Conservation (phyloP, 371 early-diverging fungal species). For the Mucor piriformis region DNA sequence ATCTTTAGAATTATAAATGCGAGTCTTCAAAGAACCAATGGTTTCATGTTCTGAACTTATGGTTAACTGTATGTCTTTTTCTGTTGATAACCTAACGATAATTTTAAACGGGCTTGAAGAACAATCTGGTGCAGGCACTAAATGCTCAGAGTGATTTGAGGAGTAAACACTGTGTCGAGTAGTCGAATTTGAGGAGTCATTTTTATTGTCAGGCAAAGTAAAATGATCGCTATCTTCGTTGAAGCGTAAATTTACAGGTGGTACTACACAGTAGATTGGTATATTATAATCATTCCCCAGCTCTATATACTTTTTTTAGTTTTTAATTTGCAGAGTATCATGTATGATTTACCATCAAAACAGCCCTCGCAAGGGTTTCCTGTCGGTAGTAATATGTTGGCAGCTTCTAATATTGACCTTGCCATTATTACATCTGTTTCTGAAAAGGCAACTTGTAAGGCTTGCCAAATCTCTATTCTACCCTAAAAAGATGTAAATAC, state of each 20-base stretch:
- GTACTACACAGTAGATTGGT: conserved; percentile 66
- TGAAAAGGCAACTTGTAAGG: conserved; percentile 58
- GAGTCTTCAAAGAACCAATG: conserved; percentile 28
- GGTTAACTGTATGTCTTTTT: conserved; percentile 30
- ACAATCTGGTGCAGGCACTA: conserved; percentile 15
- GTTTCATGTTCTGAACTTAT: conserved; percentile 34
- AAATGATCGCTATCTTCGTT: not conserved
- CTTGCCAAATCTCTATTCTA: conserved; percentile 74
- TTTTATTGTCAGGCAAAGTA: not conserved
- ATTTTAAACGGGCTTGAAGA: conserved; percentile 19
- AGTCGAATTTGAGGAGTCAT: not conserved
- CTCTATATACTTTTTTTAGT: conserved; percentile 39
- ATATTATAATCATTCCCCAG: conserved; percentile 70
- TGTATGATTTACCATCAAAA: conserved; percentile 56
- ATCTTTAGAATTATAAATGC: conserved; percentile 30
- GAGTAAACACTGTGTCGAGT: conserved; percentile 7
- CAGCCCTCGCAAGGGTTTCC: conserved; percentile 71
- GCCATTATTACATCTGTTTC: conserved; percentile 54
- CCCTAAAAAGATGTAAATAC: conserved; percentile 41
- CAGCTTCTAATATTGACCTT: conserved; percentile 65
- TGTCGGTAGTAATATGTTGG: conserved; percentile 68
- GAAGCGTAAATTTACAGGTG: conserved; percentile 57
- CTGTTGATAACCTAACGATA: conserved; percentile 39
- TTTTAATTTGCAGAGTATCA: too few species aligned
- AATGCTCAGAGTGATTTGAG: not conserved